phyloP scores from a whole-genome alignment of 2,329 filamentous ascomycete species.

The Beauveria medogensis region DNA sequence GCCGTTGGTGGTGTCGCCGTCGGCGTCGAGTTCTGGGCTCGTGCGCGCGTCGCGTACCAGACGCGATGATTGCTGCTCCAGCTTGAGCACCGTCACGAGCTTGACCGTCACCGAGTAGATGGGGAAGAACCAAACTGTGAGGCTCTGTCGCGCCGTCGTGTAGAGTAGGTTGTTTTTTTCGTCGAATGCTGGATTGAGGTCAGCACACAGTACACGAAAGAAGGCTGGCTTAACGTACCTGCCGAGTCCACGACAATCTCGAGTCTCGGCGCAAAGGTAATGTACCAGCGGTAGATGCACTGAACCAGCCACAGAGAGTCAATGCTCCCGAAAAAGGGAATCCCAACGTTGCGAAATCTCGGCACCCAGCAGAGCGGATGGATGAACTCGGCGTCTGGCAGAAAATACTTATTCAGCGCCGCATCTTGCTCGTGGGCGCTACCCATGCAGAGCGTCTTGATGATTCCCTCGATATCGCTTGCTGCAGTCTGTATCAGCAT shows the following conservation, averaged over 20 bases:
- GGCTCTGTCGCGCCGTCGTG: slow-evolving; percentile 64
- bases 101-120: slow-evolving; percentile 61
- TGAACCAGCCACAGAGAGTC: slow-evolving; percentile 61
- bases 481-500: neutral
- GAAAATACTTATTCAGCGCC: slow-evolving; percentile 65
- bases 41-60: slow-evolving; percentile 16
- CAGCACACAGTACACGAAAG: neutral
- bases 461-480: slow-evolving; percentile 52
- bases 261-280: slow-evolving; percentile 69
- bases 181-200: slow-evolving; percentile 53
- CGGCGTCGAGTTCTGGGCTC: slow-evolving; percentile 12
- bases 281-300: slow-evolving; percentile 75
- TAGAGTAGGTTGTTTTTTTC: slow-evolving; percentile 59
- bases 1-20: slow-evolving; percentile 17
- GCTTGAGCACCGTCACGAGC: slow-evolving; percentile 59
- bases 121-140: slow-evolving; percentile 69
- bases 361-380: slow-evolving; percentile 73
- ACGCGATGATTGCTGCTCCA: slow-evolving; percentile 38
- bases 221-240: slow-evolving; percentile 26
- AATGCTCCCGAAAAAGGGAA: slow-evolving; percentile 34
- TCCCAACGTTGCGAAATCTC: slow-evolving; percentile 33
- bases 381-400: slow-evolving; percentile 60
- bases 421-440: slow-evolving; percentile 56
- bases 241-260: slow-evolving; percentile 55
- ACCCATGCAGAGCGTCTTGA: slow-evolving; percentile 61